Percentiles rank a stretch among this genome's conserved stretches.
Evolutionary conservation across 2,329 filamentous ascomycete species (phyloP).

Genomic region (Sporothrix mexicana): DNA sequence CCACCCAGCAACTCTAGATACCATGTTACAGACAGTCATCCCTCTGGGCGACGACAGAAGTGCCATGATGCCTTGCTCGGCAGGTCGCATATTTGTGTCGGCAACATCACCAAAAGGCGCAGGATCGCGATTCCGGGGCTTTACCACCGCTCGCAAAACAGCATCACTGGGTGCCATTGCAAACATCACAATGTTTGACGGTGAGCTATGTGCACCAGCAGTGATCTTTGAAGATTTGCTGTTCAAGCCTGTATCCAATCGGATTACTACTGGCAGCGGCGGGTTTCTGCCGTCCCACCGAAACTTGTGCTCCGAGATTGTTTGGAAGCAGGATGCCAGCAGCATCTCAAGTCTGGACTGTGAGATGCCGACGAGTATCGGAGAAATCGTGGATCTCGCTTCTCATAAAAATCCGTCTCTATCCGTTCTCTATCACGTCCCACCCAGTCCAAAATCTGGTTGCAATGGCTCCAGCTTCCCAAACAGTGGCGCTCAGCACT

Average conservation of each 20-base stretch:
- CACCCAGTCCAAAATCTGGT: background rate
- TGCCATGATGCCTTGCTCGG: slow-evolving; percentile 57
- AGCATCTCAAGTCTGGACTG: slow-evolving; percentile 36
- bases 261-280: slow-evolving; percentile 40
- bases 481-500: background rate
- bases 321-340: slow-evolving; percentile 52
- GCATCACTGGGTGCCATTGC: slow-evolving; percentile 49
- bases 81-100: slow-evolving; percentile 55
- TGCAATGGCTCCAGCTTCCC: background rate
- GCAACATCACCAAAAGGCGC: slow-evolving; percentile 45
- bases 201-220: slow-evolving; percentile 43
- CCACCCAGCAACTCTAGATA: slow-evolving; percentile 64
- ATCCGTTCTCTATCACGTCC: slow-evolving; percentile 47
- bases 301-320: slow-evolving; percentile 56
- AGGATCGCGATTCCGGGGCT: slow-evolving; percentile 50
- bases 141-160: slow-evolving; percentile 48
- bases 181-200: slow-evolving; percentile 52
- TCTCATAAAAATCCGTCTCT: slow-evolving; percentile 50
- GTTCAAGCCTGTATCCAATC: slow-evolving; percentile 48
- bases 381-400: slow-evolving; percentile 44
- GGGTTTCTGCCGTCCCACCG: slow-evolving; percentile 56
- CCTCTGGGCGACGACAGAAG: slow-evolving; percentile 47
- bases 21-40: slow-evolving; percentile 61
- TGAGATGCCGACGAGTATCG: slow-evolving; percentile 35
- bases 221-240: slow-evolving; percentile 55